A percentile compares a stretch with the other conserved stretches of the same genome.
Evolutionary conservation across 148 eudicot genomes (phyloP).

Genomic region (Chenopodium suecicum): DNA sequence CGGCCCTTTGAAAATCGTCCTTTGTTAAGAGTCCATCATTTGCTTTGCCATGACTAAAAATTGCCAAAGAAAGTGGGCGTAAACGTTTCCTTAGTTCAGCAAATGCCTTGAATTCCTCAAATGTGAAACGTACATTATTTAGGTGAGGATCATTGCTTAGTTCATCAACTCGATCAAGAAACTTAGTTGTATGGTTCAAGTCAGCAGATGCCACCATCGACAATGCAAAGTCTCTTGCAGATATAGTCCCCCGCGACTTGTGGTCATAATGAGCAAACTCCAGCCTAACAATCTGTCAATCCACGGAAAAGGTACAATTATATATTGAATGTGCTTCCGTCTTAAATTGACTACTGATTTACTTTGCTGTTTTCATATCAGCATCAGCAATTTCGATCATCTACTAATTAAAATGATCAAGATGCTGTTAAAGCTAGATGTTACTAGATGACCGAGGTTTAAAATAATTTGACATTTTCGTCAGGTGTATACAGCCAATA

Average conservation of each 20-base stretch:
- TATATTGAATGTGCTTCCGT: not conserved
- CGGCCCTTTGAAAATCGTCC: constrained; percentile 78
- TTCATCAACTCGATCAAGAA: constrained; percentile 68
- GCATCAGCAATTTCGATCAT: too few relatives aligned
- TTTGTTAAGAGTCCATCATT: constrained; percentile 73
- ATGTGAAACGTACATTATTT: constrained; percentile 45
- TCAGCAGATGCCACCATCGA: constrained; percentile 93
- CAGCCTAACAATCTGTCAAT: constrained; percentile 49
- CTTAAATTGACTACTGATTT: not conserved
- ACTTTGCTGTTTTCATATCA: not conserved
- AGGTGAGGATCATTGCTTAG: constrained; percentile 44
- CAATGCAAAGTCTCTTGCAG: constrained; percentile 75
- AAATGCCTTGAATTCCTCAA: constrained; percentile 67
- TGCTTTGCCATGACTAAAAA: constrained; percentile 74
- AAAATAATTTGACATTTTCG: too few relatives aligned
- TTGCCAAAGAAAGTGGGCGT: constrained; percentile 65
- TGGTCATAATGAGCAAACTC: constrained; percentile 84
- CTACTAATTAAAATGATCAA: too few relatives aligned
- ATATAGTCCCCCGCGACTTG: constrained; percentile 63
- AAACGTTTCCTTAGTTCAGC: constrained; percentile 61
- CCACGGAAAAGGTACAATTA: not conserved
- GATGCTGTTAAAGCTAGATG: too few relatives aligned
- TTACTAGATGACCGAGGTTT: too few relatives aligned
- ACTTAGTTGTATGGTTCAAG: constrained; percentile 58
- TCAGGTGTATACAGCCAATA: too few relatives aligned